Evolutionary conservation across 1,284 basidiomycete species (phyloP), one percentile per base, ranked within the genome.

Genomic region (Lentinus polychrous): DNA sequence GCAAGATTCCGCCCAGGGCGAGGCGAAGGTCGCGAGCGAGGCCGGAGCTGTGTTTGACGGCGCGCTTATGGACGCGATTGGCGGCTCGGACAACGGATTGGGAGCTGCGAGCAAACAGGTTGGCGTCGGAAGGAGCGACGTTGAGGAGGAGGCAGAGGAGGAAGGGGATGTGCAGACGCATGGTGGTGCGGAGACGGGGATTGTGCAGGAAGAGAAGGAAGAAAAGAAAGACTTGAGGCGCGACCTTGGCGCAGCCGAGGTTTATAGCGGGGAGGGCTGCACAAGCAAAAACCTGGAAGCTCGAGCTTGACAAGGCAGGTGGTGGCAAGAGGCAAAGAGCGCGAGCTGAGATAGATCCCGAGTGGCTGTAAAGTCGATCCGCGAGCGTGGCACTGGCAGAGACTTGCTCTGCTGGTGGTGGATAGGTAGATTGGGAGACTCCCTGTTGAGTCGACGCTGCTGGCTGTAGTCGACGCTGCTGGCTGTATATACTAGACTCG

Each of bases 21-120:
- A 79, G 57, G 14, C 85, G 81, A 45, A 88, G 71, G 61, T 88
- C 85, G 52, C 71, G 71, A 10, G 86, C 85, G 24, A 88, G 68
- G 46, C 66, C 73, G 35, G 76, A 74, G 35, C 82, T 85, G 52
- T 68, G 72, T 43, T 65, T 68, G 41, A 73, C 60, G 17, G 75
- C 76, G 34, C 65, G 65, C 40, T 61, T 66, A 61, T 76, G 76
- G 12, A 66, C 65, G 23, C 61, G 63, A 42, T 56, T 56, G 10
- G 61, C 55, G 36, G 57, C 56, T 15, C 58, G 58, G 31, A 53
- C 48, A 33, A 68, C 23, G 8, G 60, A 51, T 23, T 74, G 64
- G 31, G 74, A 54, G 50, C 70, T 63, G 48, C 70, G 68, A 20
- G 68, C 63, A 45, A 75, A 58, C 27, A 72, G 55, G 18, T 57